Evolutionary conservation across 768 basidiomycete genomes (phyloP).

Genomic region (Phlebiopsis gigantea): DNA sequence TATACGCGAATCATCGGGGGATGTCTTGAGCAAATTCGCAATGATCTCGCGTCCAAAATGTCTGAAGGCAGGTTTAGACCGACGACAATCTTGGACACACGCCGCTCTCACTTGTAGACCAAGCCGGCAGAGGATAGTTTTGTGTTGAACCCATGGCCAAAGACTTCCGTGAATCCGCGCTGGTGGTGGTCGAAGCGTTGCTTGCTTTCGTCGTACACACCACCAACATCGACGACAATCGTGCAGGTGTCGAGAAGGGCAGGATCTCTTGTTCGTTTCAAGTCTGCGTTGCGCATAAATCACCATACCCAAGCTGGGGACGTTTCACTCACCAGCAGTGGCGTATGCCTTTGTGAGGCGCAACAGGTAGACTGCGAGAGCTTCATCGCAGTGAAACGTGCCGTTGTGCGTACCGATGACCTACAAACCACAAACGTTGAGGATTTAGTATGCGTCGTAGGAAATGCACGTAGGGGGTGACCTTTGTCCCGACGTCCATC

Average conservation of each 20-base stretch:
- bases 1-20: conserved; percentile 56
- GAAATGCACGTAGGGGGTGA: conserved; percentile 2
- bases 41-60: conserved; percentile 91
- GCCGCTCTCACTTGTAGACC: conserved; percentile 78
- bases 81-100: background rate
- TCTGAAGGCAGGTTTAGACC: conserved; percentile 32
- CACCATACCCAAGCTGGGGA: background rate
- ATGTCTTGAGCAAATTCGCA: conserved; percentile 47
- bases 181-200: conserved; percentile 96
- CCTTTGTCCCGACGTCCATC: conserved; percentile 36
- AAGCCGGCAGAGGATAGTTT: conserved; percentile 92
- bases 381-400: conserved; percentile 97
- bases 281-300: conserved; percentile 19
- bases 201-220: conserved; percentile 74
- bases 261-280: conserved; percentile 74
- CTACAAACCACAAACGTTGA: conserved; percentile 31
- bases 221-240: conserved; percentile 96
- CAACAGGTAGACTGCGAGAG: conserved; percentile 87
- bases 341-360: conserved; percentile 71
- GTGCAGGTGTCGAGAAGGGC: conserved; percentile 71
- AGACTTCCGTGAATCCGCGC: conserved; percentile 84
- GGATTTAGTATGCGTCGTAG: background rate
- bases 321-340: conserved; percentile 52
- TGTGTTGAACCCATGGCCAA: conserved; percentile 82
- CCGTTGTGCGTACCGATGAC: conserved; percentile 93